Evolutionary conservation across 192 early-diverging fungal genomes (phyloP).

Genomic region (Glomus cerebriforme): DNA sequence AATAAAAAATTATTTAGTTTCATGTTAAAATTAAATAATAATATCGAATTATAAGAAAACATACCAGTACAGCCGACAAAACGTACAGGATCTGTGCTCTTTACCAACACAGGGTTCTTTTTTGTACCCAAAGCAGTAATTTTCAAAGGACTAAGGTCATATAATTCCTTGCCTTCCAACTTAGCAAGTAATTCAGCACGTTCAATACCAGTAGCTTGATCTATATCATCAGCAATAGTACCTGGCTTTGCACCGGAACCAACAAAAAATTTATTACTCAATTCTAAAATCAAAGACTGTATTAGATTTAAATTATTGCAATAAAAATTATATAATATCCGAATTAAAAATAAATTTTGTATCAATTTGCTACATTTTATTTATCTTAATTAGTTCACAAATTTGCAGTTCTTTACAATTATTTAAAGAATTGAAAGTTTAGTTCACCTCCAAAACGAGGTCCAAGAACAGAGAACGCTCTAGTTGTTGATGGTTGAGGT

Average conservation of each 20-base stretch:
- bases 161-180: slow-evolving; percentile 87
- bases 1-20: not conserved
- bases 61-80: slow-evolving; percentile 94
- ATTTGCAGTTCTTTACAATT: too few species aligned
- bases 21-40: not conserved
- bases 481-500: not conserved
- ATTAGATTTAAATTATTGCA: not conserved
- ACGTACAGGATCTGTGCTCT: slow-evolving; percentile 75
- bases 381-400: too few species aligned
- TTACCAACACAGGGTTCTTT: slow-evolving; percentile 84
- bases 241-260: slow-evolving; percentile 74
- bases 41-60: slow-evolving; percentile 14
- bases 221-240: slow-evolving; percentile 78
- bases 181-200: slow-evolving; percentile 85
- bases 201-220: slow-evolving; percentile 88
- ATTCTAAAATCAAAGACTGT: not conserved
- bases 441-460: slow-evolving; percentile 13
- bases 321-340: not conserved
- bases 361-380: too few species aligned
- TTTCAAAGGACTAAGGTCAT: slow-evolving; percentile 80
- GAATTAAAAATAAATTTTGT: slow-evolving; percentile 1
- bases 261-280: slow-evolving; percentile 29
- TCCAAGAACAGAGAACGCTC: slow-evolving; percentile 15
- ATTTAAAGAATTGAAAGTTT: not conserved
- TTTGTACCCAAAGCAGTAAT: slow-evolving; percentile 77